A percentile compares a stretch with the other conserved stretches of the same genome.
These are phyloP conservation scores for Citrus medica DNA, from an alignment of 345 rosid genomes.

Conservation along the genomic window DNA sequence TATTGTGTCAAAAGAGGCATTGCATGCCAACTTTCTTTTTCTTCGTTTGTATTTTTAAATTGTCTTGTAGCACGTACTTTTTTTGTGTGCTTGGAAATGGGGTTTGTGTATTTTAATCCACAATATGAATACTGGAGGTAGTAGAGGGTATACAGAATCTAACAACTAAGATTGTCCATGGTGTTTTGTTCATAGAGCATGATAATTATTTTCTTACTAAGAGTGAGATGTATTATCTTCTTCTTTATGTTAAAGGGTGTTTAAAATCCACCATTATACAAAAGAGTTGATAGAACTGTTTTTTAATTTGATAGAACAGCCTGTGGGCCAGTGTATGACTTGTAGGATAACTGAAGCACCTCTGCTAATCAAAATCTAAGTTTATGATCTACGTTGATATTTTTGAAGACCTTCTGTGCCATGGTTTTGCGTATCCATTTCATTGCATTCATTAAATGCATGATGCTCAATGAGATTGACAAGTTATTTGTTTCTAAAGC, in stretches of 20 bases:
- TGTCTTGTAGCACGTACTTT: neutral
- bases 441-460: neutral
- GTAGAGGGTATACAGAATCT: neutral
- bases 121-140: neutral
- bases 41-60: neutral
- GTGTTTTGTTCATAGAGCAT: neutral
- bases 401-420: neutral
- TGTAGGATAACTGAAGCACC: neutral
- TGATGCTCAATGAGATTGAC: neutral
- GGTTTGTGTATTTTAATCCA: neutral
- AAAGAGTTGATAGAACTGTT: neutral
- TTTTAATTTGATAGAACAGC: neutral
- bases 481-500: neutral
- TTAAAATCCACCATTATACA: neutral
- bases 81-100: neutral
- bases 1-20: neutral
- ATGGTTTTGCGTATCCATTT: neutral
- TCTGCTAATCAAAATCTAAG: neutral
- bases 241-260: neutral
- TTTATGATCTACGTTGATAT: neutral
- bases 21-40: neutral
- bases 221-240: neutral
- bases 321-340: neutral
- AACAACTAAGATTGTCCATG: neutral
- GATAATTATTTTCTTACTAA: neutral